These are phyloP conservation scores for Cyberlindnera saturnus DNA, from an alignment of 805 yeast species.

Conservation along the genomic window DNA sequence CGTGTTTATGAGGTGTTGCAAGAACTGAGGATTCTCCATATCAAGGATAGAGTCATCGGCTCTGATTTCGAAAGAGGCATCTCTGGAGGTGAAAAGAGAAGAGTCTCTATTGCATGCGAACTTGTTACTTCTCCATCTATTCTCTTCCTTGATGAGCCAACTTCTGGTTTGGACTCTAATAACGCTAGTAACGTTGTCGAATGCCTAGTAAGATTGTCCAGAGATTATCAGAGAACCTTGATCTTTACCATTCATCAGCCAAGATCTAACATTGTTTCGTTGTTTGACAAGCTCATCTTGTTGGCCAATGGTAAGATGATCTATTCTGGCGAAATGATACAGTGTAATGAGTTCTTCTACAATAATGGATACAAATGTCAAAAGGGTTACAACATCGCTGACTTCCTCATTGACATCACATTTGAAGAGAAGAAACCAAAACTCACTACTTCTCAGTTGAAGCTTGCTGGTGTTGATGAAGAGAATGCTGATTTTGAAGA, in stretches of 20 bases:
- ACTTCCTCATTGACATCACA: constrained; percentile 85
- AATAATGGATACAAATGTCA: constrained; percentile 81
- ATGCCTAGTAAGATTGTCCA: constrained; percentile 71
- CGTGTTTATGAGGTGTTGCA: constrained; percentile 80
- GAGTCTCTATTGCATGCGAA: constrained; percentile 93
- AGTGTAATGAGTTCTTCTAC: constrained; percentile 70
- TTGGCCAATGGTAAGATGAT: constrained; percentile 81
- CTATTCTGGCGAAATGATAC: constrained; percentile 79
- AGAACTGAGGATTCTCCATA: constrained; percentile 77
- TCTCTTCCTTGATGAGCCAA: constrained; percentile 84
- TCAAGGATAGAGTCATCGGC: constrained; percentile 83
- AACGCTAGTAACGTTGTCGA: constrained; percentile 92
- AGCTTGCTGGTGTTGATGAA: constrained; percentile 24
- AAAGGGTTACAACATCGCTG: constrained; percentile 87
- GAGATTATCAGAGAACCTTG: constrained; percentile 78
- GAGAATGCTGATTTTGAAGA: constrained; percentile 24
- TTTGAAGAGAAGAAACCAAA: constrained; percentile 39
- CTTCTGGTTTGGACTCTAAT: constrained; percentile 91
- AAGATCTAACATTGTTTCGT: constrained; percentile 87
- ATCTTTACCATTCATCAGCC: constrained; percentile 96
- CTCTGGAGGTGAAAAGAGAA: constrained; percentile 86
- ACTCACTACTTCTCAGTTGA: constrained; percentile 5
- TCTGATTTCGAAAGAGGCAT: constrained; percentile 87
- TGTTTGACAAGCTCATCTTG: constrained; percentile 77
- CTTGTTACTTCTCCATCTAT: constrained; percentile 84